phyloP scores from a whole-genome alignment of 805 yeast species.

The Starmerella khaoyaiensis region DNA sequence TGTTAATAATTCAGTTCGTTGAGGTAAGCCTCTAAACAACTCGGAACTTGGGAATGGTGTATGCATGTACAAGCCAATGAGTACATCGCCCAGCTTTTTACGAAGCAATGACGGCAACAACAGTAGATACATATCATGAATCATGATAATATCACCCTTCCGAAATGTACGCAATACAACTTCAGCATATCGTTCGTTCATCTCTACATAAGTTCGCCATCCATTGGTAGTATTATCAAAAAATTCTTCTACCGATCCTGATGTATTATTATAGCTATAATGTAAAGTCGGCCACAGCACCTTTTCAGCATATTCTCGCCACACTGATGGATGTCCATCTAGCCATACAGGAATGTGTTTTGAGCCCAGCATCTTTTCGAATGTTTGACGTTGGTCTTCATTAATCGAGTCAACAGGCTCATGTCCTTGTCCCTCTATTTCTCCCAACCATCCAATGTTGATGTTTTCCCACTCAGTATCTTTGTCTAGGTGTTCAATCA shows the following conservation, averaged over 20 bases:
- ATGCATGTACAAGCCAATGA: slow-evolving; percentile 69
- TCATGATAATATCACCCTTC: slow-evolving; percentile 86
- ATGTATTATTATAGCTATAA: slow-evolving; percentile 47
- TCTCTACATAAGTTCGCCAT: slow-evolving; percentile 72
- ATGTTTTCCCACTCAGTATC: slow-evolving; percentile 72
- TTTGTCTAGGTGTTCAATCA: slow-evolving; percentile 44
- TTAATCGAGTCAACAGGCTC: slow-evolving; percentile 30
- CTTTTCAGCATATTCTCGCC: slow-evolving; percentile 85
- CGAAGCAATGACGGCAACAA: slow-evolving; percentile 73
- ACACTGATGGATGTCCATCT: slow-evolving; percentile 56
- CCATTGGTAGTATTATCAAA: slow-evolving; percentile 38
- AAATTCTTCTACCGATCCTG: slow-evolving; percentile 32
- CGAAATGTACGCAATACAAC: slow-evolving; percentile 57
- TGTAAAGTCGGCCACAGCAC: slow-evolving; percentile 92
- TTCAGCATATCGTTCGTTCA: slow-evolving; percentile 82
- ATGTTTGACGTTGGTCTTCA: slow-evolving; percentile 40
- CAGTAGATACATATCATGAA: slow-evolving; percentile 78
- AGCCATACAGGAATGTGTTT: slow-evolving; percentile 62
- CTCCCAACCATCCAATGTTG: slow-evolving; percentile 93
- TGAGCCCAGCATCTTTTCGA: slow-evolving; percentile 34
- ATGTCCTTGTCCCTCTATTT: slow-evolving; percentile 35
- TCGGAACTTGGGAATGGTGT: slow-evolving; percentile 94
- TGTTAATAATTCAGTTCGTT: slow-evolving; percentile 67
- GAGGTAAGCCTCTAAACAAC: slow-evolving; percentile 78
- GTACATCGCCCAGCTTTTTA: slow-evolving; percentile 59